Conservation (phyloP, 495 filamentous ascomycete species). For the Neurospora discreta region DNA sequence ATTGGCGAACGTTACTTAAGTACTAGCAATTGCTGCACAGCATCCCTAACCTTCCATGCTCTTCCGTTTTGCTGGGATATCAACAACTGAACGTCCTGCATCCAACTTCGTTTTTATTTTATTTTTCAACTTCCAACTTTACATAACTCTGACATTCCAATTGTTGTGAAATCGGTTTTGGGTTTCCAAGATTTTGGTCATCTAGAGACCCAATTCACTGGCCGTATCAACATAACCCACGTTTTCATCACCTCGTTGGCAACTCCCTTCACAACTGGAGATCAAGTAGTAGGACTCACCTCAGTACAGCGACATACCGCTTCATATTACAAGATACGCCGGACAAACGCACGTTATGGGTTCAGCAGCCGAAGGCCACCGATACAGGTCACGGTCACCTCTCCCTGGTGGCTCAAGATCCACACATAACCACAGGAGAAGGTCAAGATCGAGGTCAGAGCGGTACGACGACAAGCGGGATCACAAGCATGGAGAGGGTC, state of each 20-base stretch:
- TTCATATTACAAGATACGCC: background rate
- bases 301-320: background rate
- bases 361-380: background rate
- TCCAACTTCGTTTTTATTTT: background rate
- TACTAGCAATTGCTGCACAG: too few species aligned
- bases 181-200: background rate
- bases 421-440: background rate
- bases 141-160: background rate
- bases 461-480: conserved; percentile 1
- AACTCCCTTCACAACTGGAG: background rate
- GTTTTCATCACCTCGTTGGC: background rate
- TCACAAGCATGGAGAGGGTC: background rate
- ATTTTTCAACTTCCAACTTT: background rate
- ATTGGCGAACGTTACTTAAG: background rate
- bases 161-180: background rate
- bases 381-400: background rate
- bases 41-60: background rate
- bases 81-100: background rate
- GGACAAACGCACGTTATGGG: background rate
- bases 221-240: background rate
- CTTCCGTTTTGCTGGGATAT: background rate
- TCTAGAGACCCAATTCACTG: background rate
- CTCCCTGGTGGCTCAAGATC: background rate
- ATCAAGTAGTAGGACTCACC: background rate
- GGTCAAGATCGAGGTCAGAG: background rate